phyloP scores from a whole-genome alignment of 805 yeast genomes.

The Lachancea cidri region DNA sequence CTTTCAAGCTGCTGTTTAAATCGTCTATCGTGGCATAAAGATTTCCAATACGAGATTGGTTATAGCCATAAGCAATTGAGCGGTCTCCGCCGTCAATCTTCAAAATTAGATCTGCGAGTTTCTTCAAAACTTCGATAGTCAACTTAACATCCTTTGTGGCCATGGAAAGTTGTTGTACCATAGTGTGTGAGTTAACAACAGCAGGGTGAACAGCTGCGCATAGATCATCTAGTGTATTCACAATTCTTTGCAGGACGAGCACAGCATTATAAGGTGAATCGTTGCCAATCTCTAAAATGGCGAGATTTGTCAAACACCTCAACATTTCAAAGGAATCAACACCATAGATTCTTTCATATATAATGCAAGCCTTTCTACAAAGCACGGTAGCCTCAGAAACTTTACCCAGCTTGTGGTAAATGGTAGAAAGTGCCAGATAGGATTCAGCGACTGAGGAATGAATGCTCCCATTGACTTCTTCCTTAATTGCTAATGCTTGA shows the following conservation, averaged over 20 bases:
- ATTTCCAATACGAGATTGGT: slow-evolving; percentile 67
- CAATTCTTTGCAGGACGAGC: slow-evolving; percentile 54
- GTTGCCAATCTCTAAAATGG: slow-evolving; percentile 60
- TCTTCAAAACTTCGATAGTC: slow-evolving; percentile 49
- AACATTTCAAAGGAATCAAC: slow-evolving; percentile 73
- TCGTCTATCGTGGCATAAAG: slow-evolving; percentile 48
- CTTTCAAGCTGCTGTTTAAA: slow-evolving; percentile 50
- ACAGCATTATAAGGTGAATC: slow-evolving; percentile 58
- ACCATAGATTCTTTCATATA: slow-evolving; percentile 78
- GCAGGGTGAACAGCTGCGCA: slow-evolving; percentile 61
- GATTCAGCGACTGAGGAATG: slow-evolving; percentile 75
- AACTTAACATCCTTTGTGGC: slow-evolving; percentile 52
- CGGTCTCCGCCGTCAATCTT: slow-evolving; percentile 47
- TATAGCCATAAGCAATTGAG: slow-evolving; percentile 57
- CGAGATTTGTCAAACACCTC: slow-evolving; percentile 67
- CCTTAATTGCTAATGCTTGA: slow-evolving; percentile 69
- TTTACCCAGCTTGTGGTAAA: slow-evolving; percentile 56
- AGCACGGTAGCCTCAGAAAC: slow-evolving; percentile 54
- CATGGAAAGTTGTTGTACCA: slow-evolving; percentile 49
- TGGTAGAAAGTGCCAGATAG: slow-evolving; percentile 58
- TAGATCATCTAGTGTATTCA: slow-evolving; percentile 52
- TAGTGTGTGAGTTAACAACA: slow-evolving; percentile 48
- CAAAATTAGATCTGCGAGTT: slow-evolving; percentile 48
- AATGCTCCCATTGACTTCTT: slow-evolving; percentile 77
- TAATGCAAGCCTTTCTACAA: slow-evolving; percentile 62